Percentiles rank a stretch among this genome's conserved stretches.
Conservation (phyloP, 306 rosid genomes). For the Vigna reflexopilosa region DNA sequence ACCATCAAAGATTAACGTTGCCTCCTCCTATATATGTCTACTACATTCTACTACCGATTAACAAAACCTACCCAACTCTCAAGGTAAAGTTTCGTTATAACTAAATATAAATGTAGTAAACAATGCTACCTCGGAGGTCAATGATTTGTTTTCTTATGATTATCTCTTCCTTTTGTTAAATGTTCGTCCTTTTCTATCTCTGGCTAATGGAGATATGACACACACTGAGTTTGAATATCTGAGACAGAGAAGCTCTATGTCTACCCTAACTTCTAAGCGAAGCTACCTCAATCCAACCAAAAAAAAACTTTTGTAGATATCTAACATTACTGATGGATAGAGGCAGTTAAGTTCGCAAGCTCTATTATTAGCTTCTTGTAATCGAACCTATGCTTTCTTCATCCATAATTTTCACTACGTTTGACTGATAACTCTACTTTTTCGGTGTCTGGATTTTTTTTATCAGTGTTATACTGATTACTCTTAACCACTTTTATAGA, state of each 20-base stretch:
- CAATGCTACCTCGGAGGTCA: background rate
- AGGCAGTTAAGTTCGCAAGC: background rate
- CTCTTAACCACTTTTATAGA: conserved; percentile 24
- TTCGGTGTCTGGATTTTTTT: background rate
- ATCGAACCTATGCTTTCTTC: background rate
- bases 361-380: conserved; percentile 13
- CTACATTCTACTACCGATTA: background rate
- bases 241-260: background rate
- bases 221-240: conserved; percentile 1
- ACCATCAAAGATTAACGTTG: background rate
- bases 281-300: conserved; percentile 45
- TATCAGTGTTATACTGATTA: conserved; percentile 8
- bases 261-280: conserved; percentile 56
- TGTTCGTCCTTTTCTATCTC: conserved; percentile 9
- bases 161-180: background rate
- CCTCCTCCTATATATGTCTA: background rate
- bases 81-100: background rate
- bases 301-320: background rate
- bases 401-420: background rate
- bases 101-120: background rate
- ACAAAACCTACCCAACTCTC: background rate
- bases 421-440: background rate
- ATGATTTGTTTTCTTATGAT: background rate
- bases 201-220: background rate
- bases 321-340: no score